A percentile compares a stretch with the other conserved stretches of the same genome.
Conservation (phyloP, 1,139 yeast species). For the Pichia kudriavzevii region DNA sequence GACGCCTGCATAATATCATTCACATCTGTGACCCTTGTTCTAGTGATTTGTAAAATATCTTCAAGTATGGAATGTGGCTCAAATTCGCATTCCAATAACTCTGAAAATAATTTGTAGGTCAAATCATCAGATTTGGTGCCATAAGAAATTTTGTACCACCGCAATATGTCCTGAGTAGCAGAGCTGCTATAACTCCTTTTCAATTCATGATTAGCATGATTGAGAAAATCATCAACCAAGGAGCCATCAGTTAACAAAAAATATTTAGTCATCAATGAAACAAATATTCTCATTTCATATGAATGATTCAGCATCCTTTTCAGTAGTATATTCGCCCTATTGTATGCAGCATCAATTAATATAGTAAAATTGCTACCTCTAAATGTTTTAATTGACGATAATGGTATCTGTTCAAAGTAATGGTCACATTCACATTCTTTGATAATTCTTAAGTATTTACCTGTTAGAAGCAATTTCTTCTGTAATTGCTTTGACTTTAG, state of each 20-base stretch:
- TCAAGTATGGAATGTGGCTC: constrained; percentile 27
- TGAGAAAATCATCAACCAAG: constrained; percentile 39
- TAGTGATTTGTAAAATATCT: constrained; percentile 57
- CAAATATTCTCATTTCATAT: constrained; percentile 42
- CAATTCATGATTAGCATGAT: constrained; percentile 34
- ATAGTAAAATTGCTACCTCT: constrained; percentile 54
- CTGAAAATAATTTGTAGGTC: constrained; percentile 15
- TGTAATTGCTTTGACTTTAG: constrained; percentile 50
- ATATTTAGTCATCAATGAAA: constrained; percentile 44
- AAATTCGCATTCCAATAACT: constrained; percentile 15
- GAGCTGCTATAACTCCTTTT: constrained; percentile 31
- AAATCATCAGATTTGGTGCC: constrained; percentile 8
- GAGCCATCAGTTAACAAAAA: constrained; percentile 52
- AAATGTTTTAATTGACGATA: constrained; percentile 29
- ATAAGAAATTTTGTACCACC: constrained; percentile 16
- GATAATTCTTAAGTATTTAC: constrained; percentile 74
- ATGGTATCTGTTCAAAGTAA: neutral
- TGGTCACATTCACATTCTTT: constrained; percentile 41
- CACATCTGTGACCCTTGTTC: constrained; percentile 57
- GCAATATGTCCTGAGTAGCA: constrained; percentile 33
- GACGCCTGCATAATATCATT: constrained; percentile 39
- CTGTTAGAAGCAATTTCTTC: constrained; percentile 66
- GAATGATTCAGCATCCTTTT: constrained; percentile 50
- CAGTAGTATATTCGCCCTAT: constrained; percentile 61
- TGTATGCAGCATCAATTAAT: constrained; percentile 55